Evolutionary conservation across 495 filamentous ascomycete genomes (phyloP), one percentile per base, ranked within the genome.

Genomic region (Penicillium salamii): DNA sequence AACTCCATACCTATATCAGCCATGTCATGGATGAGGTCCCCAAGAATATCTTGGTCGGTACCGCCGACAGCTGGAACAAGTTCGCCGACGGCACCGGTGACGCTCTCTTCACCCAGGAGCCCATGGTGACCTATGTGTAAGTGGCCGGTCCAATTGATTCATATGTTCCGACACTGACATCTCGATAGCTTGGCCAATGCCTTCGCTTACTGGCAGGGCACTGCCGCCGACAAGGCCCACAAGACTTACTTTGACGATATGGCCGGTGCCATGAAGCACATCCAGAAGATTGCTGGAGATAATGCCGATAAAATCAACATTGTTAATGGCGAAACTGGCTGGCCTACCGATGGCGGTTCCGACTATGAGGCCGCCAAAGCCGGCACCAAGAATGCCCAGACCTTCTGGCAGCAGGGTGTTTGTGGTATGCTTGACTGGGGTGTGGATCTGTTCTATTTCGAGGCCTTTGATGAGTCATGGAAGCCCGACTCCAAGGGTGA

Each of bases 121-220:
- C 74, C 50, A 41, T 64, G 26, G 80, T 78, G 19, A 84, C 84
- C 54, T 82, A 91, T 42, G 68, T 92, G 72, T 80, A 60, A 67
- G 71, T 59, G 4, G 2, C 26, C 17, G 29, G 5, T 6, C 13
- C 21, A 28, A 29, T 2, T 3, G 3, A 7, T 20, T n/a, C 2
- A 24, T 8, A 42, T 46, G 7, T 2, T n/a, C 5, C 14, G 14
- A 36, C 19, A 19, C 47, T 45, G 9, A 52, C 38, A 24, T 28
- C 21, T 15, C 8, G 2, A 19, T 55, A 79, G 77, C 37, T 71
- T 92, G 29, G 78, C 78, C 63, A 92, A 92, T 58, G 88, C 85
- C n/a, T 92, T 92, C 62, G 81, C 83, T 26, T 92, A 90, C 78
- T 91, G 88, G 88, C 88, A 92, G 64, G 84, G 79, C 32, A 77